These are phyloP conservation scores for Penicillium macrosclerotiorum DNA, from an alignment of 495 filamentous ascomycete species.

Conservation along the genomic window DNA sequence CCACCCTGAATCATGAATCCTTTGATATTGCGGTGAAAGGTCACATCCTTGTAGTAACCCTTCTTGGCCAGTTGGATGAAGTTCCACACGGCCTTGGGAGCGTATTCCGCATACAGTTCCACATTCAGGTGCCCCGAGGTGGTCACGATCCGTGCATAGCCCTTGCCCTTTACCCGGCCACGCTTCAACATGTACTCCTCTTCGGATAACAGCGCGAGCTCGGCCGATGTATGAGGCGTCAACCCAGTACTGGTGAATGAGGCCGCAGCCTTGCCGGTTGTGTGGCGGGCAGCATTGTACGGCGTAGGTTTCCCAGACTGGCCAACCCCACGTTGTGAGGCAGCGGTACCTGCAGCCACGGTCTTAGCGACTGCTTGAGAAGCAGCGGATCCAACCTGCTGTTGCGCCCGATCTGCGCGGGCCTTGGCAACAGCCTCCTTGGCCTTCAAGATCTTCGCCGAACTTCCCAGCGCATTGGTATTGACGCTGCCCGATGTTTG, in stretches of 20 bases:
- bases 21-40: conserved; percentile 88
- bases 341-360: conserved; percentile 10
- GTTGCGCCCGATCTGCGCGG: conserved; percentile 55
- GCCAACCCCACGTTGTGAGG: conserved; percentile 22
- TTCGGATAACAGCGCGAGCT: conserved; percentile 80
- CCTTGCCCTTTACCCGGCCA: conserved; percentile 79
- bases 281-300: conserved; percentile 86
- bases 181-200: conserved; percentile 96
- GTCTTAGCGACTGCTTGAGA: conserved; percentile 43
- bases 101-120: conserved; percentile 86
- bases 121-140: conserved; percentile 79
- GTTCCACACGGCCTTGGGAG: conserved; percentile 94
- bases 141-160: conserved; percentile 86
- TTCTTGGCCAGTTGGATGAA: conserved; percentile 85
- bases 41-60: conserved; percentile 80
- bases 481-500: conserved; percentile 65
- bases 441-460: conserved; percentile 87
- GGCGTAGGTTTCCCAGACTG: conserved; percentile 49
- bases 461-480: conserved; percentile 69
- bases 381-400: conserved; percentile 25
- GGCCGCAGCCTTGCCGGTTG: conserved; percentile 87
- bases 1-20: conserved; percentile 99
- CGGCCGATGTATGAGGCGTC: conserved; percentile 83
- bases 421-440: conserved; percentile 86
- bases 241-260: conserved; percentile 93